Evolutionary conservation across 768 basidiomycete genomes (phyloP).

Genomic region (Naganishia kalamii): DNA sequence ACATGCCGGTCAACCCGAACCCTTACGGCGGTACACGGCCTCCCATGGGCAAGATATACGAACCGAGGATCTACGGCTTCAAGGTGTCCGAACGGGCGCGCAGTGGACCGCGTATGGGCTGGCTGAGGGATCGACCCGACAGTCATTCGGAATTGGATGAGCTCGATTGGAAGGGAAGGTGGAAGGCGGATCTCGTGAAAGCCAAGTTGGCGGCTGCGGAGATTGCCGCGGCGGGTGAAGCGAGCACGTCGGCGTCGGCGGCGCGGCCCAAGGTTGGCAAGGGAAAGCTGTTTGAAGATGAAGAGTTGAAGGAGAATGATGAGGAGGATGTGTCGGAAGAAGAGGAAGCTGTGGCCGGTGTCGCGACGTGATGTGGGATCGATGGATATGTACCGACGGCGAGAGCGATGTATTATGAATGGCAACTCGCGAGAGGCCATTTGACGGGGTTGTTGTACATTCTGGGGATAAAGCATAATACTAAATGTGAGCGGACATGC

Average conservation of each 20-base stretch:
- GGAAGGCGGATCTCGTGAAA: slow-evolving; percentile 49
- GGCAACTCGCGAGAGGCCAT: no score
- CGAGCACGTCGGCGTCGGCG: slow-evolving; percentile 20
- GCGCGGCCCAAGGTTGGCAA: slow-evolving; percentile 20
- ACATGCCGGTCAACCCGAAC: slow-evolving; percentile 78
- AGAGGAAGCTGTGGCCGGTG: slow-evolving; percentile 45
- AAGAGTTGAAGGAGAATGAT: slow-evolving; percentile 52
- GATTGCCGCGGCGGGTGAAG: slow-evolving; percentile 10
- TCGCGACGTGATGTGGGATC: neutral
- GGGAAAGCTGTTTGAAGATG: slow-evolving; percentile 46
- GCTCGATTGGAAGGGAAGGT: slow-evolving; percentile 85
- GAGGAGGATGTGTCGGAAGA: slow-evolving; percentile 58
- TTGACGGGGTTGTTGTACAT: neutral
- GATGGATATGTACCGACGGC: neutral
- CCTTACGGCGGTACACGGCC: slow-evolving; percentile 47
- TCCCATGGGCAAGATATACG: slow-evolving; percentile 50
- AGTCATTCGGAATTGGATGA: slow-evolving; percentile 69
- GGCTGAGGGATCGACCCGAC: slow-evolving; percentile 83
- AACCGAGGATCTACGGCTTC: slow-evolving; percentile 93
- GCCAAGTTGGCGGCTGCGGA: slow-evolving; percentile 3
- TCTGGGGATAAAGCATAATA: neutral
- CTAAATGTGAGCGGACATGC: no score
- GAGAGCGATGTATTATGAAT: neutral
- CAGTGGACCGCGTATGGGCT: slow-evolving; percentile 93
- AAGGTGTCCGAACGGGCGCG: slow-evolving; percentile 91